Evolutionary conservation across 106 monocot species (phyloP), one percentile per base, ranked within the genome.

Genomic region (Dendrobium huoshanense): DNA sequence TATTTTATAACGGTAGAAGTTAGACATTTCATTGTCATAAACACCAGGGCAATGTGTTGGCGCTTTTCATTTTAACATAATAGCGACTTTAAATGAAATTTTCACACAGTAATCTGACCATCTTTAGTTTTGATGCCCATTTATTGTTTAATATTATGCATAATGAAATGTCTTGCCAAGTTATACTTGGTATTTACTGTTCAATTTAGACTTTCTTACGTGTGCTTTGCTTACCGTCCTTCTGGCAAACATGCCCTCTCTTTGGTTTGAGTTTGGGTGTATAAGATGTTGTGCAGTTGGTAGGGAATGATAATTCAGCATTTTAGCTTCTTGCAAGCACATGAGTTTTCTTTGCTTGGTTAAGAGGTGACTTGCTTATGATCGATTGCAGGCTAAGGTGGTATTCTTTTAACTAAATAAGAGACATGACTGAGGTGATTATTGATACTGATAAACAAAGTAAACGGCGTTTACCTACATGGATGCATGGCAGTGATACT

Each of bases 381-480:
- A 70, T 37, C 37, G 0, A 16, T 37, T 70, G 29, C 70, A 70
- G 70, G 15, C 16, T 37, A 61, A 33, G 37, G 33, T 70, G 37
- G 15, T 11, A 70, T 33, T 70, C 70, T 33, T 70, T 0, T 70
- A 37, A 15, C 29, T 37, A 33, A 5, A 29, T 70, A 37, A 37
- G 13, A 70, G 70, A 49, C 17, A 87, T 87, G 84, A 72, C 75
- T 75, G 88, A 86, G 17, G 82, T 67, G 24, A 48, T 80, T 49
- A 67, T 10, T 43, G 70, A 80, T 64, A 16, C 67, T 42, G 67
- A 80, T 67, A n/a, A n/a, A 76, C 65, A 65, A 77, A 75, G 49
- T 73, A 92, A 70, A 77, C 31, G 90, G 17, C 81, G 85, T 59
- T 82, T 92, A 0, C 92, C 90, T 25, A 2, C 44, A 77, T 92